These are phyloP conservation scores for Saccharum hybrid DNA, from an alignment of 202 grass and related monocot genomes.

Conservation along the genomic window DNA sequence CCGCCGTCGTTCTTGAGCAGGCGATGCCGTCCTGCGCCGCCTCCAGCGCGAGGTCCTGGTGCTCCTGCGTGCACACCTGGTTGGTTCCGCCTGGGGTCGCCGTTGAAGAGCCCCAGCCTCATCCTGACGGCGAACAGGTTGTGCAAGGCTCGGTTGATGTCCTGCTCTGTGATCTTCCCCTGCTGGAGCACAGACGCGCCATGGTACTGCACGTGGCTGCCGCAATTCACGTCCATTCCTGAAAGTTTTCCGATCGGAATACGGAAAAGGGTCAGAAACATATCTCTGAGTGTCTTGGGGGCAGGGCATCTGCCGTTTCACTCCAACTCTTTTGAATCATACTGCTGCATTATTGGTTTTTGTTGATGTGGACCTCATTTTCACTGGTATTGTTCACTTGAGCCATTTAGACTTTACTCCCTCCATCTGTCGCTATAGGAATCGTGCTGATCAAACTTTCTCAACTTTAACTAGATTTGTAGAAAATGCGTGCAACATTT, in stretches of 20 bases:
- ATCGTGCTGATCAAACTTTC: too few relatives aligned
- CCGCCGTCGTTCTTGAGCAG: constrained; percentile 73
- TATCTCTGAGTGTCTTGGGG: too few relatives aligned
- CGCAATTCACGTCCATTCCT: constrained; percentile 93
- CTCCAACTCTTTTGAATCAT: too few relatives aligned
- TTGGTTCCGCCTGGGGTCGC: too few relatives aligned
- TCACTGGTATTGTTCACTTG: too few relatives aligned
- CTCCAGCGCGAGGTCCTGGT: constrained; percentile 76
- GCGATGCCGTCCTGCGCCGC: constrained; percentile 80
- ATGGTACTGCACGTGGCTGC: constrained; percentile 75
- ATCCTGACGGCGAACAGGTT: constrained; percentile 85
- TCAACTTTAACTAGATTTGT: too few relatives aligned
- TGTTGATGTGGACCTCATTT: too few relatives aligned
- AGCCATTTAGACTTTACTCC: too few relatives aligned
- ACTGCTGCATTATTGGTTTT: too few relatives aligned
- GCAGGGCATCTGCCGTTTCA: too few relatives aligned
- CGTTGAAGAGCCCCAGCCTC: constrained; percentile 79
- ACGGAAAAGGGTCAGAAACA: not conserved
- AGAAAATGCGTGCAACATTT: too few relatives aligned
- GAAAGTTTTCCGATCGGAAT: constrained; percentile 17
- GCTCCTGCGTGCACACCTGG: constrained; percentile 82
- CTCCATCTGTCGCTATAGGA: too few relatives aligned
- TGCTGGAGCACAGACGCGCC: constrained; percentile 65
- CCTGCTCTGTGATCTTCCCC: constrained; percentile 72
- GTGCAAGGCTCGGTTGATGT: constrained; percentile 78